Evolutionary conservation across 805 yeast species (phyloP), one percentile per base, ranked within the genome.

Genomic region (Zygosaccharomyces bisporus): DNA sequence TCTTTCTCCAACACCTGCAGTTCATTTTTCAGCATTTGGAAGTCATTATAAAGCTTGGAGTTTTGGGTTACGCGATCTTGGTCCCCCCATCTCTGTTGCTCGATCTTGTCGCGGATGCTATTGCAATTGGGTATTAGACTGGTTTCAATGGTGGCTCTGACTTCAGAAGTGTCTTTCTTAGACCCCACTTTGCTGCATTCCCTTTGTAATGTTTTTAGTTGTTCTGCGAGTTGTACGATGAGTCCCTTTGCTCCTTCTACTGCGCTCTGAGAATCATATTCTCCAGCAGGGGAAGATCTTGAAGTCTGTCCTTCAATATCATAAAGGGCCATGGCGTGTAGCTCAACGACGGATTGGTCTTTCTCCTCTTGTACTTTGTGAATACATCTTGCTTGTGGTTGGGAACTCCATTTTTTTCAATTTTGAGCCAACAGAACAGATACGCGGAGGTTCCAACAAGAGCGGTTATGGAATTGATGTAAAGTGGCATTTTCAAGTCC

Each of bases 1-100:
- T 67, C 60, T 23, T 76, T 63, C 49, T 72, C 68, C 9, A 76
- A 53, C 17, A 57, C 50, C 23, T 60, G 71, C 61, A 67, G 79
- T 57, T 64, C 74, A 34, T 65, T 65, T 49, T 75, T 73, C 16
- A 84, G 69, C 14, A 71, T 73, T 23, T 69, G 69, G 53, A 77
- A 80, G 60, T 86, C 91, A 17, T 69, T 69, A 12, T 70, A 66
- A 14, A 86, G 61, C 45, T 83, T 74, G 16, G 51, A 47, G 4
- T 50, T 47, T 16, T 45, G 41, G 8, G 49, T 45, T 31, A 43
- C 39, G 9, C 48, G 25, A 16, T 45, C 49, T 13, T 20, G 24
- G 8, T 13, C 29, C 12, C 27, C 42, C 49, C 52, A 45, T 6
- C 25, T 12, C 39, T 46, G 6, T 43, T 39, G 47, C 10, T 47